Conservation (phyloP, 192 early-diverging fungal species). For the Coemansia sp. region DNA sequence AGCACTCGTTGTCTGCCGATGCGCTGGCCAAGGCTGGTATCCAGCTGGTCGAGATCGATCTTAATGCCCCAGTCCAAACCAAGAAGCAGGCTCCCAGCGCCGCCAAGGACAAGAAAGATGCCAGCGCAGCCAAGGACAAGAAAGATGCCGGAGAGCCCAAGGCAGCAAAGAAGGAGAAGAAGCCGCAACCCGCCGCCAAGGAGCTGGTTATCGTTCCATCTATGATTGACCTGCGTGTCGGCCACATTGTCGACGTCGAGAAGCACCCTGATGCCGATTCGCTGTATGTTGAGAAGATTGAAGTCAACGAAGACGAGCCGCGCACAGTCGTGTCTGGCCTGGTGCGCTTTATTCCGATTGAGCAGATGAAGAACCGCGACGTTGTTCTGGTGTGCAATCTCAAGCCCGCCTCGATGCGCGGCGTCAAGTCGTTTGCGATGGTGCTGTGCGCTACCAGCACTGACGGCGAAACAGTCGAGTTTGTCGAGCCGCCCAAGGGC, state of each 20-base stretch:
- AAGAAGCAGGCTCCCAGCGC: slow-evolving; percentile 54
- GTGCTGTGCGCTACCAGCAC: slow-evolving; percentile 86
- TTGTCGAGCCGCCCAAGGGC: slow-evolving; percentile 84
- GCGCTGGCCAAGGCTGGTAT: slow-evolving; percentile 53
- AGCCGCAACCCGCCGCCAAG: slow-evolving; percentile 54
- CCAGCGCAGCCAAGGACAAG: slow-evolving; percentile 10
- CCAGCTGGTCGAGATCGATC: slow-evolving; percentile 54
- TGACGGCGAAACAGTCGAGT: slow-evolving; percentile 85
- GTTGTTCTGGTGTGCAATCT: slow-evolving; percentile 85
- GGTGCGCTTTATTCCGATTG: slow-evolving; percentile 87
- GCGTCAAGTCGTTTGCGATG: slow-evolving; percentile 94
- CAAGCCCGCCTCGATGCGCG: slow-evolving; percentile 93
- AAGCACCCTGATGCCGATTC: slow-evolving; percentile 96
- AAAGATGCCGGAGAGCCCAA: slow-evolving; percentile 25
- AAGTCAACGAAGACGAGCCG: slow-evolving; percentile 80
- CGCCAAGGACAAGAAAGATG: slow-evolving; percentile 27
- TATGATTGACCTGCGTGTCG: slow-evolving; percentile 92
- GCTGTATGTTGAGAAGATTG: slow-evolving; percentile 95
- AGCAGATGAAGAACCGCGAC: slow-evolving; percentile 78
- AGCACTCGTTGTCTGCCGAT: slow-evolving; percentile 59
- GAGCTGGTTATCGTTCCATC: slow-evolving; percentile 62
- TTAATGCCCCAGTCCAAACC: slow-evolving; percentile 51
- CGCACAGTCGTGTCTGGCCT: slow-evolving; percentile 91
- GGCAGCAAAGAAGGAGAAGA: slow-evolving; percentile 54
- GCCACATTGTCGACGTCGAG: slow-evolving; percentile 76